A percentile compares a stretch with the other conserved stretches of the same genome.
Evolutionary conservation across 768 basidiomycete genomes (phyloP).

Genomic region (Mrakia gelida): DNA sequence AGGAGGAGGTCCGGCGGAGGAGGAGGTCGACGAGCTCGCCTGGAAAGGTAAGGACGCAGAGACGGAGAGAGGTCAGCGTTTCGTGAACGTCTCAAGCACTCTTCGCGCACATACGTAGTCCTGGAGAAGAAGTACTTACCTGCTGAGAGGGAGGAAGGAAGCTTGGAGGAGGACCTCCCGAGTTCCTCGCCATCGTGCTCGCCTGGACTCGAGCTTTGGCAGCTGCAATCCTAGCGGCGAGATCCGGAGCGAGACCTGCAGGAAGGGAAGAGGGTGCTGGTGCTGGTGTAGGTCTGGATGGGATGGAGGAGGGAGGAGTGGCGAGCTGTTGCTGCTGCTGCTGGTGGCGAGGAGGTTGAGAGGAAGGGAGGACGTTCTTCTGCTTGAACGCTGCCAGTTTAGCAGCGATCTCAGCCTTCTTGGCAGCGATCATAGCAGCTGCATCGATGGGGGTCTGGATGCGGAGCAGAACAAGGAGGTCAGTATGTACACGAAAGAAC

Average conservation of each 20-base stretch:
- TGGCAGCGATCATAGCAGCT: slow-evolving; percentile 72
- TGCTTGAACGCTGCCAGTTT: slow-evolving; percentile 66
- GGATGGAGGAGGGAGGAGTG: slow-evolving; percentile 38
- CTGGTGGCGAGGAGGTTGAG: slow-evolving; percentile 46
- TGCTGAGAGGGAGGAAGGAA: slow-evolving; percentile 9
- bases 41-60: neutral
- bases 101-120: neutral
- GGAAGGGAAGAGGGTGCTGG: slow-evolving; percentile 44
- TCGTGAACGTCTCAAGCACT: neutral
- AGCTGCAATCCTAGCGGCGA: slow-evolving; percentile 70
- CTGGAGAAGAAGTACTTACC: neutral
- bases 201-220: slow-evolving; percentile 76
- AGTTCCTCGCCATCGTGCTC: slow-evolving; percentile 51
- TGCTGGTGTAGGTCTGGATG: slow-evolving; percentile 52
- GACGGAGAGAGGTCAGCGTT: no score
- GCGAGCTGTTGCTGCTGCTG: slow-evolving; percentile 37
- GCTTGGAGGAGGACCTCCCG: slow-evolving; percentile 50
- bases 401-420: slow-evolving; percentile 76
- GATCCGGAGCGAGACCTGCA: slow-evolving; percentile 24
- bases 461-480: neutral
- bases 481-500: no score
- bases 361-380: slow-evolving; percentile 36
- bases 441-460: slow-evolving; percentile 48
- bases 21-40: slow-evolving; percentile 24
- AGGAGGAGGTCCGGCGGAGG: slow-evolving; percentile 48